Conservation (phyloP, 805 yeast genomes). For the Barnettozyma vustinii region DNA sequence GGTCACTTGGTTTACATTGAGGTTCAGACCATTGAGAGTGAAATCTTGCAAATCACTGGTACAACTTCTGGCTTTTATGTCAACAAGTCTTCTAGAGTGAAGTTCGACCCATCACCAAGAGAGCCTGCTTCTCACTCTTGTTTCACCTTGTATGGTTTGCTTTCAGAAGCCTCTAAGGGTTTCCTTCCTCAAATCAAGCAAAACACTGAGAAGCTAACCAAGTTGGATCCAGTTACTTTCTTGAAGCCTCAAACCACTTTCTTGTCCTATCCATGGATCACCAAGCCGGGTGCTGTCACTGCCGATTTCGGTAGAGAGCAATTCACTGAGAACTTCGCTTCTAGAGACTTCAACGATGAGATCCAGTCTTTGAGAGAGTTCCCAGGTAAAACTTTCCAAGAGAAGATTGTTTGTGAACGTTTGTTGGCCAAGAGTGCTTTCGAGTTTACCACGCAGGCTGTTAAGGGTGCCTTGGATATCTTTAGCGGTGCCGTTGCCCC, state of each 20-base stretch:
- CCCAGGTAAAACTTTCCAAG: slow-evolving; percentile 51
- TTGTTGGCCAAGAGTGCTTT: slow-evolving; percentile 62
- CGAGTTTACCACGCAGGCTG: slow-evolving; percentile 74
- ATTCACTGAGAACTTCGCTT: slow-evolving; percentile 20
- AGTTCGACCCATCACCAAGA: slow-evolving; percentile 62
- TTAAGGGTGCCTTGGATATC: slow-evolving; percentile 73
- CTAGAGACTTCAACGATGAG: slow-evolving; percentile 89
- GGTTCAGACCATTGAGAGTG: slow-evolving; percentile 76
- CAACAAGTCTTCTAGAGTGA: slow-evolving; percentile 58
- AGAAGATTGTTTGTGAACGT: slow-evolving; percentile 71
- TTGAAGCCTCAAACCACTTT: slow-evolving; percentile 56
- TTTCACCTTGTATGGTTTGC: slow-evolving; percentile 52
- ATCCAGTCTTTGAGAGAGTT: slow-evolving; percentile 77
- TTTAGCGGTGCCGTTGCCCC: slow-evolving; percentile 69
- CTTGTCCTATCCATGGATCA: slow-evolving; percentile 74
- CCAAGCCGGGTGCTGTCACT: slow-evolving; percentile 15
- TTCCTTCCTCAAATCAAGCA: slow-evolving; percentile 47
- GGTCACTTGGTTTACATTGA: slow-evolving; percentile 82
- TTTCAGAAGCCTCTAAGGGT: slow-evolving; percentile 59
- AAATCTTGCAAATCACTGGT: slow-evolving; percentile 72
- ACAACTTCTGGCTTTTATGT: slow-evolving; percentile 75
- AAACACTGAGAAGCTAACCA: slow-evolving; percentile 42
- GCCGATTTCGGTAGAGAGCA: slow-evolving; percentile 28
- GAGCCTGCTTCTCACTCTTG: slow-evolving; percentile 20
- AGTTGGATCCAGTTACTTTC: slow-evolving; percentile 47